Conservation (phyloP, 2,329 filamentous ascomycete genomes). For the Fusarium chaquense region DNA sequence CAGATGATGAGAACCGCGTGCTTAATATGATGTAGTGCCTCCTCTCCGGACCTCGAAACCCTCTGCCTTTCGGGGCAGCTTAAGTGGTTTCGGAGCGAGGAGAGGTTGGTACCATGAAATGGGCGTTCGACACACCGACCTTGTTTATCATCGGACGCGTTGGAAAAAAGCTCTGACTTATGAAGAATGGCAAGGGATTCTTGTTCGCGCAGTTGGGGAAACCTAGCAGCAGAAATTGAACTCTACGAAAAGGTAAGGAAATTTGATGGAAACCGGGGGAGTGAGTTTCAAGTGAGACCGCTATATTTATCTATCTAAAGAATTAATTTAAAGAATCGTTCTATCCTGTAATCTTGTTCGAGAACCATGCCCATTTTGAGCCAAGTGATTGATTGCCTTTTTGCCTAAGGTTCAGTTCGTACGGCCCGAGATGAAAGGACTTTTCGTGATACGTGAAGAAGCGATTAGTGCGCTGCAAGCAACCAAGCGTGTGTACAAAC, state of each 20-base stretch:
- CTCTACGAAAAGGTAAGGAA: conserved; percentile 17
- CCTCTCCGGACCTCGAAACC: conserved; percentile 77
- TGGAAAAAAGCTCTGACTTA: conserved; percentile 94
- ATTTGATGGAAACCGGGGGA: background rate
- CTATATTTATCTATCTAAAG: background rate
- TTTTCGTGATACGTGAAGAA: conserved; percentile 30
- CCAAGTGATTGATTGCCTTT: background rate
- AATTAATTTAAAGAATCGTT: background rate
- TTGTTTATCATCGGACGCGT: conserved; percentile 98
- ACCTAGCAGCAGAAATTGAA: conserved; percentile 21
- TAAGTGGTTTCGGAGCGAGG: conserved; percentile 83
- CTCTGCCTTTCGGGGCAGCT: conserved; percentile 81
- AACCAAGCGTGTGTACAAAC: conserved; percentile 2
- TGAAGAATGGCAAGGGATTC: conserved; percentile 56
- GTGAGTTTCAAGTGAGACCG: conserved; percentile 17
- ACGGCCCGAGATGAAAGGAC: conserved; percentile 31
- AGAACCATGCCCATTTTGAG: background rate
- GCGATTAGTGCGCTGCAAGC: conserved; percentile 3
- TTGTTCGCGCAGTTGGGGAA: conserved; percentile 20
- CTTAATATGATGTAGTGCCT: conserved; percentile 83
- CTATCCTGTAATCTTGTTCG: background rate
- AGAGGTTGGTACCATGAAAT: conserved; percentile 84
- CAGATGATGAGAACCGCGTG: conserved; percentile 99
- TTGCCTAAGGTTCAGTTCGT: conserved; percentile 4
- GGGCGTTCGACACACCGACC: conserved; percentile 98